A percentile compares a stretch with the other conserved stretches of the same genome.
Conservation (phyloP, 2,329 filamentous ascomycete genomes). For the Paecilomyces niveus region DNA sequence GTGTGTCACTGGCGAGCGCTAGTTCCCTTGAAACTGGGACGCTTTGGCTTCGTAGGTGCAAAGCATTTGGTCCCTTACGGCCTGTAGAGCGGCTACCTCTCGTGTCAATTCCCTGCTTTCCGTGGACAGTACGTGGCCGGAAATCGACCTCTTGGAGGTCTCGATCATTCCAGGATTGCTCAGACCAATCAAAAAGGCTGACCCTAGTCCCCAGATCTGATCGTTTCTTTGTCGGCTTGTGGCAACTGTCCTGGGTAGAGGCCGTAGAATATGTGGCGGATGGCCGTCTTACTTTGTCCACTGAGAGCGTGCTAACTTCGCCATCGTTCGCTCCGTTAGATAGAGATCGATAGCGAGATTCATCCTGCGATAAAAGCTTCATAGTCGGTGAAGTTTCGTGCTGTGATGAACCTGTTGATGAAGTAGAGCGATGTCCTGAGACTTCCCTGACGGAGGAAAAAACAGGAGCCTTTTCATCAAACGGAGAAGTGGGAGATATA, state of each 20-base stretch:
- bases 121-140: constrained; percentile 57
- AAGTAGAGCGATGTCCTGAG: constrained; percentile 1
- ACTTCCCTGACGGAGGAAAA: not conserved
- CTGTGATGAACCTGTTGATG: not conserved
- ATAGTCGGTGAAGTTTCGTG: not conserved
- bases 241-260: constrained; percentile 7
- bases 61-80: constrained; percentile 51
- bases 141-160: constrained; percentile 46
- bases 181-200: constrained; percentile 60
- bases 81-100: constrained; percentile 51
- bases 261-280: not conserved
- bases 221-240: constrained; percentile 11
- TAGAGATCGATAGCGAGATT: not conserved
- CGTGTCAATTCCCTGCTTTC: constrained; percentile 52
- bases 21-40: constrained; percentile 52
- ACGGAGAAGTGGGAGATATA: not conserved
- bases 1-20: constrained; percentile 41
- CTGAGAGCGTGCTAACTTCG: not conserved
- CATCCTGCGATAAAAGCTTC: not conserved
- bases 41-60: constrained; percentile 60
- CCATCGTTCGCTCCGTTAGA: not conserved
- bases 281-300: not conserved
- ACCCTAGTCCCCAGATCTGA: constrained; percentile 39
- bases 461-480: not conserved
- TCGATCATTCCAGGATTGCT: constrained; percentile 49